Base-by-base conservation (phyloP, 177 flowering plant genomes). In the Vitis hybrid region DNA sequence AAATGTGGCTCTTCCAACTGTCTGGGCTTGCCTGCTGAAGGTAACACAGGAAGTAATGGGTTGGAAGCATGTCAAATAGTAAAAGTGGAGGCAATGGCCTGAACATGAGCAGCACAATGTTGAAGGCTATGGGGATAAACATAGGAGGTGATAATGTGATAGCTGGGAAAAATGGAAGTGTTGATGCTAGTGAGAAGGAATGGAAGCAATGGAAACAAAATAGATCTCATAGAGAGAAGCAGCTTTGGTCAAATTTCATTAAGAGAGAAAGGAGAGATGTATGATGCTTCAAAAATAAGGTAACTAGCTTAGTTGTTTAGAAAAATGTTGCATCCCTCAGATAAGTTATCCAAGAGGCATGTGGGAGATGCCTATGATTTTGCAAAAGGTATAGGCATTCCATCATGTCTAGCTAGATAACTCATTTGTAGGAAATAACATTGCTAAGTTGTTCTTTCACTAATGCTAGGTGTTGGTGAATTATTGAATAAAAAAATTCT, bases 51-150 rank as follows among this genome's bases (percentile, higher is more conserved):
- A 22, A 81, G 82, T 65, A 79, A 75, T 65, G 87, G 90, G 83
- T 85, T 71, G 86, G 92, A 65, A 92, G 93, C 72, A 80, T 59
- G 64, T 87, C 92, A n/a, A 90, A 90, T 5, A 87, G 97, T 74
- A 88, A 87, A 67, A 80, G 81, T 74, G 88, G 86, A 49, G 88
- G 91, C 83, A 88, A 84, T 77, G 83, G 77, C 48, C 85, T 74
- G 60, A 82, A 87, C 65, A 88, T 87, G 33, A 80, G 87, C 75
- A 85, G 82, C 78, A 82, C 78, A 31, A 87, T 74, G 9, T 68
- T 79, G 64, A 88, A 89, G 70, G 72, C 78, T 49, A 83, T 78
- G 56, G 84, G 74, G 62, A 71, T 66, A n/a, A 89, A 86, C 66
- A 64, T 78, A 49, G 95, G 84, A 74, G 80, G 85, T 73, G 89